A percentile compares a stretch with the other conserved stretches of the same genome.
Evolutionary conservation across 306 rosid genomes (phyloP).

Genomic region (Betula pendula): DNA sequence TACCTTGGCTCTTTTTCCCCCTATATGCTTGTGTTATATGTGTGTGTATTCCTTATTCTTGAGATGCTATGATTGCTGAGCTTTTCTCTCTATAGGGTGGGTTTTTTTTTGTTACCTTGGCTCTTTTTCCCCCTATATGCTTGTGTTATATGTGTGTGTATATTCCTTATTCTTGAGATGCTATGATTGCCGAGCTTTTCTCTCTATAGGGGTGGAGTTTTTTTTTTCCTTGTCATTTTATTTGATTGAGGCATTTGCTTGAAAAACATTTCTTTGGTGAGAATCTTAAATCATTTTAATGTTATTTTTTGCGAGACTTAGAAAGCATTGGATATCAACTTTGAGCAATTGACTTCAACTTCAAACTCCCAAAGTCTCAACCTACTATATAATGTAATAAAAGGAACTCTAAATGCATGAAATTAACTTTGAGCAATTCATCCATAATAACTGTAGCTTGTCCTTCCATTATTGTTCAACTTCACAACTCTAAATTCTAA

Average conservation of each 20-base stretch:
- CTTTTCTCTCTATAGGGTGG: not conserved
- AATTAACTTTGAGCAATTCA: too few relatives aligned
- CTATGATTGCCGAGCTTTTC: not conserved
- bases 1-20: not conserved
- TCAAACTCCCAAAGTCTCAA: too few relatives aligned
- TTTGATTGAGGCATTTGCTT: not conserved
- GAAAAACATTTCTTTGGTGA: not conserved
- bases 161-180: not conserved
- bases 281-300: too few relatives aligned
- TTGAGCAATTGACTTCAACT: too few relatives aligned
- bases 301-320: not conserved
- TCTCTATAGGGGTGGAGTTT: not conserved
- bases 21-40: not conserved
- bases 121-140: not conserved
- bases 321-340: too few relatives aligned
- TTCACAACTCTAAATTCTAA: not conserved
- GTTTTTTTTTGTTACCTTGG: too few relatives aligned
- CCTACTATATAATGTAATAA: too few relatives aligned
- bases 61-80: not conserved
- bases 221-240: too few relatives aligned
- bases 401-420: too few relatives aligned
- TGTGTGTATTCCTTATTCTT: not conserved
- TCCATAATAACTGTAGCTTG: not conserved
- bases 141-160: not conserved
- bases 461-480: not conserved